Conservation (phyloP, 78 protist species). For the Pigoraptor vietnamica region DNA sequence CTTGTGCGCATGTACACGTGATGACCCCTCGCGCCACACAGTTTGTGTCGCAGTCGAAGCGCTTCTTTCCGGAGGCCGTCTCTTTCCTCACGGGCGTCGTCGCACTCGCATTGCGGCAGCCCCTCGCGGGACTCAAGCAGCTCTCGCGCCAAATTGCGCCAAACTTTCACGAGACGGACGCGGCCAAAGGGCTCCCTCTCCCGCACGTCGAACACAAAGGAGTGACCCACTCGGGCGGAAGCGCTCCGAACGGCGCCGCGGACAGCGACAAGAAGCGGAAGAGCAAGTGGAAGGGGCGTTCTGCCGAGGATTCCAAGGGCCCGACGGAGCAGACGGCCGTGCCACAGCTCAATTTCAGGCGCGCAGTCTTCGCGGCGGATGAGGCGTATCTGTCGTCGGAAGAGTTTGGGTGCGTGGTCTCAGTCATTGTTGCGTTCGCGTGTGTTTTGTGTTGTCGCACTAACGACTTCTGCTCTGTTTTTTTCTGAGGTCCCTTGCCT, state of each 20-base stretch:
- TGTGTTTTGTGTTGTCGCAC: no score
- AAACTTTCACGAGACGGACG: background rate
- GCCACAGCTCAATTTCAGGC: background rate
- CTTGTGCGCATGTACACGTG: no score
- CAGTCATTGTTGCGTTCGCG: no score
- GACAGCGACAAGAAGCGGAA: background rate
- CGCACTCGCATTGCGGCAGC: background rate
- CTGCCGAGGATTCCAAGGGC: background rate
- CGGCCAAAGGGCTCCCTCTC: background rate
- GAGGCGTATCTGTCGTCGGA: background rate
- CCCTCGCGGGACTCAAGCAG: background rate
- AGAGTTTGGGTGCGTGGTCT: background rate
- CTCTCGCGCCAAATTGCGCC: background rate
- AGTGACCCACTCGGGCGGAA: no score
- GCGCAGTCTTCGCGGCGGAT: background rate
- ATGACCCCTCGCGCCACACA: background rate
- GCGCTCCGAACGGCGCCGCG: background rate
- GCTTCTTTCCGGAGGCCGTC: slow-evolving; percentile 32
- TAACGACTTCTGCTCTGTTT: no score
- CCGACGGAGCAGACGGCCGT: background rate
- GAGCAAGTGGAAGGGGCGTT: background rate
- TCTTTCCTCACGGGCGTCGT: slow-evolving; percentile 10
- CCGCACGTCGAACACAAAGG: background rate
- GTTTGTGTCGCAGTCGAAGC: slow-evolving; percentile 12
- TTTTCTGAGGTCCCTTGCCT: no score